Evolutionary conservation across 148 eudicot genomes (phyloP), one percentile per base, ranked within the genome.

Genomic region (Vaccinium macrocarpon): DNA sequence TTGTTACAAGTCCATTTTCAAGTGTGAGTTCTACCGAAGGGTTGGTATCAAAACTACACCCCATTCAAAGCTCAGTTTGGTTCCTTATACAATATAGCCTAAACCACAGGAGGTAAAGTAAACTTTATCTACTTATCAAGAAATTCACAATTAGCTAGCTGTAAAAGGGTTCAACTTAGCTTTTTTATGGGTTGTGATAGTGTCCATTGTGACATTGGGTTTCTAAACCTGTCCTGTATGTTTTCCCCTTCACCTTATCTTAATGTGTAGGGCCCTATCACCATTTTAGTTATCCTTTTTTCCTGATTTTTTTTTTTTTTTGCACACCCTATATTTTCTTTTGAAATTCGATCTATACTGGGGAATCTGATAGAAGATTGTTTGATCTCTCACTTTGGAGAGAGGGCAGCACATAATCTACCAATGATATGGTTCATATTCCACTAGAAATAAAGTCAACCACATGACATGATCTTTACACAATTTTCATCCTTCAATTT

Each of bases 311-410:
- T 2, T 19, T n/a, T 23, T n/a, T n/a, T 2, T 35, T 35, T 35
- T 35, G 38, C 38, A 35, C 38, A 48, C 12, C 29, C 10, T 49
- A 50, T 23, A 50, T 49, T 49, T 76, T 50, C 9, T 50, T 64
- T 1, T 23, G 35, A 76, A 51, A 15, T 76, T 25, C 55, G 38
- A 76, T 23, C 79, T 21, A 48, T 21, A 9, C 48, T 75, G 10
- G 21, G 79, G 79, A 76, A 76, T 76, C 27, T 76, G 35, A n/a
- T 76, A n/a, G 79, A 42, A 75, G 52, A 46, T 46, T n/a, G 56
- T 51, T 49, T 76, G 56, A 76, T 57, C 73, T 68, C 57, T 35
- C 79, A 23, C 35, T 76, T 76, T 50, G 15, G 78, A 46, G 49
- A 18, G 78, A 75, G 51, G 27, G 27, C 48, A 76, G 79, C 56